Evolutionary conservation across 2,329 filamentous ascomycete genomes (phyloP).

Genomic region (Verruconis gallopava): DNA sequence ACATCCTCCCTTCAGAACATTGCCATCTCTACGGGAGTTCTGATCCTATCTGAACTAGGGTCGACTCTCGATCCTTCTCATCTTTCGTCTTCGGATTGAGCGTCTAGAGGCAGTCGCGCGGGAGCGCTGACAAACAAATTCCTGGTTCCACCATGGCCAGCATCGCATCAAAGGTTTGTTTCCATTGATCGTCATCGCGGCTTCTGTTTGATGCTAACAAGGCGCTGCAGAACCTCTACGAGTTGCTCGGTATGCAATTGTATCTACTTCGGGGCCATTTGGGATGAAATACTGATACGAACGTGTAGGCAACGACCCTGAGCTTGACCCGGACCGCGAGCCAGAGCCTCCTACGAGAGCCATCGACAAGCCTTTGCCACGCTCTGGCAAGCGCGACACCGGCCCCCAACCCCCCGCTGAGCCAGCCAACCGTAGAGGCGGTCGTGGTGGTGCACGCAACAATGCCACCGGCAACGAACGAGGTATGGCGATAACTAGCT

Average conservation of each 20-base stretch:
- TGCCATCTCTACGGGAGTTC: slow-evolving; percentile 28
- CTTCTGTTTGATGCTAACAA: too few species aligned
- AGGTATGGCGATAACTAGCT: slow-evolving; percentile 71
- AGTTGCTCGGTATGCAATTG: slow-evolving; percentile 74
- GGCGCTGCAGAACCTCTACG: slow-evolving; percentile 91
- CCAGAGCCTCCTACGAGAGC: slow-evolving; percentile 73
- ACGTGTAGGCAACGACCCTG: slow-evolving; percentile 51
- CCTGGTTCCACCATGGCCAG: slow-evolving; percentile 21
- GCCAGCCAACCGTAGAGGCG: slow-evolving; percentile 15
- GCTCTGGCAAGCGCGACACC: slow-evolving; percentile 77
- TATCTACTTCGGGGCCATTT: slow-evolving; percentile 16
- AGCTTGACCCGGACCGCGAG: slow-evolving; percentile 60
- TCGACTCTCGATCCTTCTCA: slow-evolving; percentile 24
- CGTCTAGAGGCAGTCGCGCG: slow-evolving; percentile 25
- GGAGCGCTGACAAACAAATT: slow-evolving; percentile 27
- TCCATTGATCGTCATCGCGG: too few species aligned
- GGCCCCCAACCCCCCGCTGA: slow-evolving; percentile 49
- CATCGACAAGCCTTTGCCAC: slow-evolving; percentile 68
- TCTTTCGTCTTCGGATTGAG: slow-evolving; percentile 16
- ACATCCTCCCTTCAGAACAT: too few species aligned
- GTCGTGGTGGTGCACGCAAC: slow-evolving; percentile 32
- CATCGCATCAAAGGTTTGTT: slow-evolving; percentile 32
- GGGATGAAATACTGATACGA: slow-evolving; percentile 14
- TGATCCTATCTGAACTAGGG: slow-evolving; percentile 25
- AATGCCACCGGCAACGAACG: slow-evolving; percentile 66